Percentiles rank a stretch among this genome's conserved stretches.
phyloP scores from a whole-genome alignment of 169 alveolate genomes.

The Babesia ovata region DNA sequence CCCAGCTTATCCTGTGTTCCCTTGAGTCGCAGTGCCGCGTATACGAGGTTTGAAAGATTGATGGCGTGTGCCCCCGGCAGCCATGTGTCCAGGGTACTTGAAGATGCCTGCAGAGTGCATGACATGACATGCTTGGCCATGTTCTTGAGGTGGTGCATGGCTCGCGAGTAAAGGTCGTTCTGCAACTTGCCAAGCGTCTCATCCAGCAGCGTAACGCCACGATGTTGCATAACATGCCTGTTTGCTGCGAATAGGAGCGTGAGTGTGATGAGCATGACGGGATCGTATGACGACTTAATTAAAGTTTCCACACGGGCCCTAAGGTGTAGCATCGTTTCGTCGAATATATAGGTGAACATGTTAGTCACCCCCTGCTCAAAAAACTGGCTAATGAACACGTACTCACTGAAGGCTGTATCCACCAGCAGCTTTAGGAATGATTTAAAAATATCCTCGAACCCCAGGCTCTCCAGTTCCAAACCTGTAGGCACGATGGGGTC shows the following conservation, averaged over 20 bases:
- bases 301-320: constrained; percentile 31
- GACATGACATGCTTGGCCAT: constrained; percentile 25
- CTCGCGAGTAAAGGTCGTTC: constrained; percentile 12
- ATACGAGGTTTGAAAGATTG: constrained; percentile 48
- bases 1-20: constrained; percentile 2
- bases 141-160: constrained; percentile 31
- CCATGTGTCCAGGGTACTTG: constrained; percentile 44
- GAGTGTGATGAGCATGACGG: constrained; percentile 44
- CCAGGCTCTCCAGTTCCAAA: constrained; percentile 30
- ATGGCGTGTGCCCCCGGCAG: constrained; percentile 54
- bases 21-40: constrained; percentile 1
- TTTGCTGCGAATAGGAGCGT: constrained; percentile 27
- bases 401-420: constrained; percentile 75
- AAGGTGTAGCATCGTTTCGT: constrained; percentile 38
- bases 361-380: constrained; percentile 12
- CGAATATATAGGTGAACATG: constrained; percentile 47
- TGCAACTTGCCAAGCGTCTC: constrained; percentile 45
- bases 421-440: constrained; percentile 69
- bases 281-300: constrained; percentile 29
- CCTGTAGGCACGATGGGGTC: constrained; percentile 68
- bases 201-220: constrained; percentile 38
- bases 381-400: constrained; percentile 55
- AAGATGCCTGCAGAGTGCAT: constrained; percentile 19
- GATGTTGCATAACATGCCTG: constrained; percentile 33
- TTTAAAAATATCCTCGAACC: constrained; percentile 66